Evolutionary conservation across 371 early-diverging fungal species (phyloP).

Genomic region (Zychaea mexicana): DNA sequence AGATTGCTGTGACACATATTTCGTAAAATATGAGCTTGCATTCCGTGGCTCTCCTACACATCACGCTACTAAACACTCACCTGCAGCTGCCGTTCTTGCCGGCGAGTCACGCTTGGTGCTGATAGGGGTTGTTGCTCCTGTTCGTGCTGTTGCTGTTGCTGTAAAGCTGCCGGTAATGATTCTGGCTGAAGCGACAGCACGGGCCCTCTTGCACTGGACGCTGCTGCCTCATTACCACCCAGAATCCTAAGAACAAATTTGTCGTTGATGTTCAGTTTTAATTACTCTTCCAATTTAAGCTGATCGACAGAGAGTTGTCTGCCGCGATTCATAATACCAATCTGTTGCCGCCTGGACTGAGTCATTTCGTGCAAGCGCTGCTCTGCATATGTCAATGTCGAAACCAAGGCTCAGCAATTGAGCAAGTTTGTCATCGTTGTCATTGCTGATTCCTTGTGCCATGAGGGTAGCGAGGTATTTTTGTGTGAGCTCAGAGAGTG

Average conservation of each 20-base stretch:
- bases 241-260: background rate
- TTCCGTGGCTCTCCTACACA: too few relatives aligned
- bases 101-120: background rate
- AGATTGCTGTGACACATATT: too few relatives aligned
- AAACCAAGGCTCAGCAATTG: constrained; percentile 38
- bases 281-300: too few relatives aligned
- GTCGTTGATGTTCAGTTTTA: too few relatives aligned
- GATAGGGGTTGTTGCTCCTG: background rate
- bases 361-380: constrained; percentile 23
- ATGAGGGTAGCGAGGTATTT: background rate
- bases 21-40: background rate
- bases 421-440: constrained; percentile 21
- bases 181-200: background rate
- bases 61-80: too few relatives aligned
- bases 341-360: constrained; percentile 36
- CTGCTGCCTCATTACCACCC: background rate
- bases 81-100: too few relatives aligned
- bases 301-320: too few relatives aligned
- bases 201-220: background rate
- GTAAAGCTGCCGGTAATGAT: background rate
- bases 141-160: background rate
- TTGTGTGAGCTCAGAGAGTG: too few relatives aligned
- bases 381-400: constrained; percentile 31
- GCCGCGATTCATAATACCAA: constrained; percentile 20
- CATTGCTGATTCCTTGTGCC: background rate